Conservation (phyloP, 2,329 filamentous ascomycete species). For the Fusarium xyrophilum region DNA sequence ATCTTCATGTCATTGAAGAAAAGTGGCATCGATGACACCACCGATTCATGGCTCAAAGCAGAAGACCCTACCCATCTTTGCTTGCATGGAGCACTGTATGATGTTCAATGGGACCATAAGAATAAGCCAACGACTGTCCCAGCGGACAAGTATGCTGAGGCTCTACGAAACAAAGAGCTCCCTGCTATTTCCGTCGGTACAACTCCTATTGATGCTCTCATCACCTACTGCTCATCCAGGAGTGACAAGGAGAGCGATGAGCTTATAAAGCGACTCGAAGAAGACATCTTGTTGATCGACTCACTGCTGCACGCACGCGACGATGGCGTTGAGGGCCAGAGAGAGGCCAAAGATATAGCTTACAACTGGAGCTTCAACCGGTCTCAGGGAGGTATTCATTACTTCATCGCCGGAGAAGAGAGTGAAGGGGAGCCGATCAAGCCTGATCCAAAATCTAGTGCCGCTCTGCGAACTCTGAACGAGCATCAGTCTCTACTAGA, state of each 20-base stretch:
- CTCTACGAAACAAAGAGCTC: no score
- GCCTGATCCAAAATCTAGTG: not conserved
- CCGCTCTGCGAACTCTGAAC: not conserved
- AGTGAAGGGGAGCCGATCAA: fast-evolving
- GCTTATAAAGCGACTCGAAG: not conserved
- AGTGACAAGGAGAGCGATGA: not conserved
- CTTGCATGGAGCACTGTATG: not conserved
- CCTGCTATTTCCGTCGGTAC: not conserved
- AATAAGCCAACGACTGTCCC: not conserved
- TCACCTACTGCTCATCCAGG: not conserved
- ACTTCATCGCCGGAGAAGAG: not conserved
- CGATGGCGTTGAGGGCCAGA: fast-evolving
- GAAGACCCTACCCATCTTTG: not conserved
- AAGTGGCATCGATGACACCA: not conserved
- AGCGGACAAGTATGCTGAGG: no score
- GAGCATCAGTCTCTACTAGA: not conserved
- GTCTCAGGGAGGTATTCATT: not conserved
- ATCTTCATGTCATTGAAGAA: not conserved
- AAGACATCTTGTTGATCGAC: not conserved
- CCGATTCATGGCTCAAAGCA: not conserved
- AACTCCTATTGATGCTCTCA: not conserved
- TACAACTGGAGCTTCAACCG: not conserved
- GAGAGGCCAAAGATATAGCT: not conserved
- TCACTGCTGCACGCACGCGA: not conserved
- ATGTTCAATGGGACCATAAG: not conserved